A percentile compares a stretch with the other conserved stretches of the same genome.
phyloP scores from a whole-genome alignment of 352 stramenopile genomes.

The Globisporangium orthogonon region DNA sequence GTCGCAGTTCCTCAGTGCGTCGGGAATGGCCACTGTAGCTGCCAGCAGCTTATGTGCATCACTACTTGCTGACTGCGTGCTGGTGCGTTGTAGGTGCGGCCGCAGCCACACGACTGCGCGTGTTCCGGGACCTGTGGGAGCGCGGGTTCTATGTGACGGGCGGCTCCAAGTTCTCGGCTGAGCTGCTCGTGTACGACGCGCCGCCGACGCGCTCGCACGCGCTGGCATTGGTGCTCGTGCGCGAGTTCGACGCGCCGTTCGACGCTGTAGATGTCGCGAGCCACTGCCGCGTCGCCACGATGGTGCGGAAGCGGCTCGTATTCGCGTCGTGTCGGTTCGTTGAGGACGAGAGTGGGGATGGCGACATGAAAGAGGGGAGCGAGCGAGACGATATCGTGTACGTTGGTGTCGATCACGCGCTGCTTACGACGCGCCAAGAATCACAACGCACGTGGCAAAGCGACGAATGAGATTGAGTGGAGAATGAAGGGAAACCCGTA shows the following conservation, averaged over 20 bases:
- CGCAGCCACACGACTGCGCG: slow-evolving; percentile 22
- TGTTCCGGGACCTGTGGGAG: slow-evolving; percentile 68
- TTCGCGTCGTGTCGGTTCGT: slow-evolving; percentile 23
- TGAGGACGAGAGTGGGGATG: not conserved
- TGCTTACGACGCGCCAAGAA: slow-evolving; percentile 39
- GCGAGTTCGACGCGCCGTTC: slow-evolving; percentile 34
- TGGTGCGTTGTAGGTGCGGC: slow-evolving; percentile 10
- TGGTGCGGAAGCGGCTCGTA: slow-evolving; percentile 66
- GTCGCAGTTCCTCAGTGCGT: not conserved
- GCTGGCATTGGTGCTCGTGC: slow-evolving; percentile 45
- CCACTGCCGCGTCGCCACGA: slow-evolving; percentile 61
- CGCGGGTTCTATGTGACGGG: slow-evolving; percentile 59
- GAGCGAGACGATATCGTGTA: slow-evolving; percentile 28
- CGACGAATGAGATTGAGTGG: not conserved
- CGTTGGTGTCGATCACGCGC: slow-evolving; percentile 49
- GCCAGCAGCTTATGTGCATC: not conserved
- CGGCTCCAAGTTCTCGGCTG: slow-evolving; percentile 77
- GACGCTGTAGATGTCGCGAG: slow-evolving; percentile 44
- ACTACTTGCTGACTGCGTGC: not conserved
- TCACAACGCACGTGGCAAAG: not conserved
- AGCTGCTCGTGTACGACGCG: slow-evolving; percentile 68
- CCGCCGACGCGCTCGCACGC: slow-evolving; percentile 40
- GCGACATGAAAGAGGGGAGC: slow-evolving; percentile 1
- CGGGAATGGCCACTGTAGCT: too few relatives aligned
- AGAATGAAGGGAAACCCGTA: not conserved